Conservation (phyloP, 2,329 filamentous ascomycete species). For the Calcarisporium arbuscula region DNA sequence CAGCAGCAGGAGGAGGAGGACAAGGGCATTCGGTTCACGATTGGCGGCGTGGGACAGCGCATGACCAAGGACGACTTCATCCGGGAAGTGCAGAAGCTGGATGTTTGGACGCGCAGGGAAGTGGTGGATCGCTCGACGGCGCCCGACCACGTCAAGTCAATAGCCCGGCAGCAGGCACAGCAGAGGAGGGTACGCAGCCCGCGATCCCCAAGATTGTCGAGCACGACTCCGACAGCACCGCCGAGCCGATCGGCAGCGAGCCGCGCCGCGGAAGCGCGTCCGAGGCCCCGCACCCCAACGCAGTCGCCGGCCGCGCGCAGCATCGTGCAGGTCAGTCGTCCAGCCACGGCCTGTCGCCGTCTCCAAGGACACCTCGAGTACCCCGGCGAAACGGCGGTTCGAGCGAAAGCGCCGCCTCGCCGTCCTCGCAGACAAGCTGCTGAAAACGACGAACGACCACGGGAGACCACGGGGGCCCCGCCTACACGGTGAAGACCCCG, state of each 20-base stretch:
- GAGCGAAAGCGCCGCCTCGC: constrained; percentile 61
- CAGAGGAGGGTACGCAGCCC: constrained; percentile 3
- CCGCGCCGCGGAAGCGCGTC: constrained; percentile 13
- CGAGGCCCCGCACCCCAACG: constrained; percentile 2
- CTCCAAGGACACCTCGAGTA: constrained; percentile 18
- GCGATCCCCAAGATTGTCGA: constrained; percentile 15
- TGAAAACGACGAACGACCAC: constrained; percentile 10
- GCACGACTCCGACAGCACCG: constrained; percentile 6
- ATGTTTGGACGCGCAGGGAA: constrained; percentile 55
- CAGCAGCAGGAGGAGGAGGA: constrained; percentile 57
- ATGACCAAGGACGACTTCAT: constrained; percentile 81
- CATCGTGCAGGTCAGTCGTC: neutral
- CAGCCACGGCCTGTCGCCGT: no score
- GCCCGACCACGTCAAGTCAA: constrained; percentile 39
- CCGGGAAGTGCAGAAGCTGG: constrained; percentile 63
- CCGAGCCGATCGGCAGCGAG: constrained; percentile 7
- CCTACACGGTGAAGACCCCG: constrained; percentile 60
- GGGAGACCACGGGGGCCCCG: neutral
- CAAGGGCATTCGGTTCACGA: constrained; percentile 67
- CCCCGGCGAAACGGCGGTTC: constrained; percentile 58
- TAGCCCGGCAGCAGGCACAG: constrained; percentile 36
- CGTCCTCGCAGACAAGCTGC: constrained; percentile 37
- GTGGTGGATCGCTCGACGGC: constrained; percentile 46
- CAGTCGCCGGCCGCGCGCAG: constrained; percentile 2
- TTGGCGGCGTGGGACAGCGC: constrained; percentile 63